phyloP scores from a whole-genome alignment of 208 protist species.

The Trypanosoma rangeli region DNA sequence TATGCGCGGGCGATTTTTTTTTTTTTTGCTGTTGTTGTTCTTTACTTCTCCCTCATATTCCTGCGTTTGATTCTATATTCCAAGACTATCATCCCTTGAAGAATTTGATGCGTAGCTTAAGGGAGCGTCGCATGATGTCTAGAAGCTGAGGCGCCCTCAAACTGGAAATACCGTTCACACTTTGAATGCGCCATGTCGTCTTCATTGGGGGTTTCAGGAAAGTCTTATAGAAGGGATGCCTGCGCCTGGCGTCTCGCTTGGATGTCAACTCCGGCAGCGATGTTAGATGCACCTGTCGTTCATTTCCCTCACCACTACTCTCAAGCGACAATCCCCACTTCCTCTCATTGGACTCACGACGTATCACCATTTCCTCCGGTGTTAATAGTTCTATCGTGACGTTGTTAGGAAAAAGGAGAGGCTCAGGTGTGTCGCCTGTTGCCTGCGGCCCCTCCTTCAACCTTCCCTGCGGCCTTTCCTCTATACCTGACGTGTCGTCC shows the following conservation, averaged over 20 bases:
- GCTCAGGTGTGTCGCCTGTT: slow-evolving; percentile 4
- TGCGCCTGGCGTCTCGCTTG: slow-evolving; percentile 5
- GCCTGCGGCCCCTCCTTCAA: neutral
- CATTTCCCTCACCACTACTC: slow-evolving; percentile 15
- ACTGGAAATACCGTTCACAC: slow-evolving; percentile 38
- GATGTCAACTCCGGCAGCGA: slow-evolving; percentile 20
- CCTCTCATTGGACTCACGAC: slow-evolving; percentile 35
- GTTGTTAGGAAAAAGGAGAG: slow-evolving; percentile 52
- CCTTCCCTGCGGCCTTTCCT: neutral
- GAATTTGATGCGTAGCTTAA: slow-evolving; percentile 32
- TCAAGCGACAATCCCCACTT: slow-evolving; percentile 57
- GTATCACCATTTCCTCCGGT: slow-evolving; percentile 51
- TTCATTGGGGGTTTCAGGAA: slow-evolving; percentile 36
- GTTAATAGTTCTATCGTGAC: slow-evolving; percentile 45
- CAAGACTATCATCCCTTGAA: slow-evolving; percentile 13
- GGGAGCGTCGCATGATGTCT: slow-evolving; percentile 33
- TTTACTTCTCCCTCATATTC: slow-evolving; percentile 3
- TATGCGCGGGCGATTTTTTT: neutral
- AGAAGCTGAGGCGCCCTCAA: slow-evolving; percentile 33
- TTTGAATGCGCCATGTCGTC: slow-evolving; percentile 46
- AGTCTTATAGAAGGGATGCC: slow-evolving; percentile 41
- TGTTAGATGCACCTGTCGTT: slow-evolving; percentile 22
- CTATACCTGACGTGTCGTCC: neutral
- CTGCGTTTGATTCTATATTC: neutral
- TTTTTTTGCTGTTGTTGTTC: neutral